phyloP scores from a whole-genome alignment of 805 yeast species.

The Nakazawaea ernobii region DNA sequence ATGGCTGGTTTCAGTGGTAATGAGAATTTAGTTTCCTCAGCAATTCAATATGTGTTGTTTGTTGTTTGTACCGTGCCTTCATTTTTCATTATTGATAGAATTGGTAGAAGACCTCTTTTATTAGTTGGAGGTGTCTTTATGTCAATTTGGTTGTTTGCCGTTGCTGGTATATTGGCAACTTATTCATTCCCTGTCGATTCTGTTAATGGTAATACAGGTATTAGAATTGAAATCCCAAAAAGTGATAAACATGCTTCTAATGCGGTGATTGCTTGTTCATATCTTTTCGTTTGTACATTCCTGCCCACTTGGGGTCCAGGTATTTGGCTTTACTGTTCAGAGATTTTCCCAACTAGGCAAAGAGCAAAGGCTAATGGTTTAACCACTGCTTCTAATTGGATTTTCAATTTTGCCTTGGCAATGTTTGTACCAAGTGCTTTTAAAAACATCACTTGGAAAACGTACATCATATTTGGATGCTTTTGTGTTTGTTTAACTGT shows the following conservation, averaged over 20 bases:
- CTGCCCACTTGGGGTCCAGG: conserved; percentile 43
- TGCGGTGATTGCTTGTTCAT: conserved; percentile 42
- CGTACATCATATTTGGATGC: conserved; percentile 50
- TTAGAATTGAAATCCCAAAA: conserved; percentile 26
- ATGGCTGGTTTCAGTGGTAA: conserved; percentile 56
- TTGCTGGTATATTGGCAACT: conserved; percentile 35
- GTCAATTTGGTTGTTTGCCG: conserved; percentile 30
- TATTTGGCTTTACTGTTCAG: conserved; percentile 19
- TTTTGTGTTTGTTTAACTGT: conserved; percentile 44
- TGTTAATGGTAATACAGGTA: conserved; percentile 25
- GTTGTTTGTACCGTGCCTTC: conserved; percentile 56
- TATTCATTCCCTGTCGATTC: conserved; percentile 29
- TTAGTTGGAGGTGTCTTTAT: conserved; percentile 41
- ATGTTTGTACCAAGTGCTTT: conserved; percentile 56
- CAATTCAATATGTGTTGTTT: conserved; percentile 54
- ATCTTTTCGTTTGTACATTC: conserved; percentile 39
- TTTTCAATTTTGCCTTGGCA: conserved; percentile 62
- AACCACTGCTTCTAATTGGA: conserved; percentile 68
- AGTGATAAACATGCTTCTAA: conserved; percentile 28
- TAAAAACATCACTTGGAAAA: conserved; percentile 51
- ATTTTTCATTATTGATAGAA: conserved; percentile 48
- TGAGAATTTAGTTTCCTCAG: conserved; percentile 47
- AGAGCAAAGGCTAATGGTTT: conserved; percentile 64
- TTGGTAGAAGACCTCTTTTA: conserved; percentile 65
- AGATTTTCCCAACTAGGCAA: conserved; percentile 31